Conservation (phyloP, 108 stramenopile species). For the Cyclotella baltica region DNA sequence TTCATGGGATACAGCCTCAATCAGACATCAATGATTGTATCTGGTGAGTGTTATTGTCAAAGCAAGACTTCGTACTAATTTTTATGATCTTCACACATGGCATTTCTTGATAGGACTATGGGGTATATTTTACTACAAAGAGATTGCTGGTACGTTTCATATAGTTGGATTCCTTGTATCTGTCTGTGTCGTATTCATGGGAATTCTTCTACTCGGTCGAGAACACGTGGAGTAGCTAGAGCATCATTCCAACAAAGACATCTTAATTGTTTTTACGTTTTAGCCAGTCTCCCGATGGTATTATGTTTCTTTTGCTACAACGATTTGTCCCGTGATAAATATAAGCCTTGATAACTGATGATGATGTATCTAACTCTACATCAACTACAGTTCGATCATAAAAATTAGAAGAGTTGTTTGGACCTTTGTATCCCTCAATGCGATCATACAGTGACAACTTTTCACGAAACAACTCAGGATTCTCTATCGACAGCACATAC, state of each 20-base stretch:
- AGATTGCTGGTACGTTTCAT: conserved; percentile 45
- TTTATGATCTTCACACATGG: neutral
- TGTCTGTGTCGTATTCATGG: conserved; percentile 46
- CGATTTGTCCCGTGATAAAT: conserved; percentile 6
- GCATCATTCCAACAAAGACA: neutral
- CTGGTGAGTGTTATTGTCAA: conserved; percentile 21
- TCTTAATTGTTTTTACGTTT: too few relatives aligned
- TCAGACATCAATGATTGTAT: conserved; percentile 60
- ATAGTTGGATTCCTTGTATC: conserved; percentile 55
- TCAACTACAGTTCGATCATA: conserved; percentile 21
- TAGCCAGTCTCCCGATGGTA: conserved; percentile 13
- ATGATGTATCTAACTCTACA: conserved; percentile 14
- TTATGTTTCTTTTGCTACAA: neutral
- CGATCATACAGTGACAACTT: conserved; percentile 11
- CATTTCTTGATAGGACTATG: conserved; percentile 51
- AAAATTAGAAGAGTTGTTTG: neutral
- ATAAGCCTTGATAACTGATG: conserved; percentile 3
- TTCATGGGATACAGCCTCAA: conserved; percentile 77
- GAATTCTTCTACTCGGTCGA: conserved; percentile 58
- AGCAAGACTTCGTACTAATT: neutral
- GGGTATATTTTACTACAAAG: conserved; percentile 72
- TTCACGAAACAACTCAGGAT: neutral
- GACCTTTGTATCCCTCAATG: conserved; percentile 15
- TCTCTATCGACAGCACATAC: conserved; percentile 4
- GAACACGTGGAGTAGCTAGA: conserved; percentile 41